A percentile compares a stretch with the other conserved stretches of the same genome.
These are phyloP conservation scores for Coffea eugenioides DNA, from an alignment of 257 asterid genomes.

Conservation along the genomic window DNA sequence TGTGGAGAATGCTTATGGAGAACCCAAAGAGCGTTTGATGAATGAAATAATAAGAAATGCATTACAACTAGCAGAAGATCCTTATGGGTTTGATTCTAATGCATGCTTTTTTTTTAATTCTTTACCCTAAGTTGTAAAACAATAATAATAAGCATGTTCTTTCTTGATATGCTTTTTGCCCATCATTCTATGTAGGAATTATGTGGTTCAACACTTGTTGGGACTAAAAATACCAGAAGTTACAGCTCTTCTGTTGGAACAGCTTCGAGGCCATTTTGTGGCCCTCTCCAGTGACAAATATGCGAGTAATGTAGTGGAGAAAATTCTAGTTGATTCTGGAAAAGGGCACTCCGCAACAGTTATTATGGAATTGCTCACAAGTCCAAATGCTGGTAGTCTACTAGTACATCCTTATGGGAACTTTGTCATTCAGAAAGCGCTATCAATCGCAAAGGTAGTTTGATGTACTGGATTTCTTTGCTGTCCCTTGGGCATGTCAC, in stretches of 20 bases:
- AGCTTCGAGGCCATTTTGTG: conserved; percentile 45
- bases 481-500: neutral
- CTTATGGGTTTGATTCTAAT: conserved; percentile 55
- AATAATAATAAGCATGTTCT: neutral
- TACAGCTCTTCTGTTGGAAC: conserved; percentile 34
- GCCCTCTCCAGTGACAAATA: conserved; percentile 63
- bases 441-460: conserved; percentile 49
- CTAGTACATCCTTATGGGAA: conserved; percentile 68
- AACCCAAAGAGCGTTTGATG: conserved; percentile 43
- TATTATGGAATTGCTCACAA: conserved; percentile 47
- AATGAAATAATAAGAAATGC: conserved; percentile 45
- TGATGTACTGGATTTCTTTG: neutral
- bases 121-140: neutral
- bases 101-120: conserved; percentile 1
- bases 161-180: neutral
- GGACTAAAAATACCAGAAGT: conserved; percentile 45
- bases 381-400: conserved; percentile 44
- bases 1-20: conserved; percentile 51
- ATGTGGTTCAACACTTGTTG: conserved; percentile 74
- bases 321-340: conserved; percentile 34
- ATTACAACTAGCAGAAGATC: conserved; percentile 56
- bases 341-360: conserved; percentile 29
- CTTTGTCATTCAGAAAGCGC: conserved; percentile 71
- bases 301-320: conserved; percentile 82
- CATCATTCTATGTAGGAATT: conserved; percentile 49